phyloP scores from a whole-genome alignment of 2,329 filamentous ascomycete genomes.

The Epichloe uncinata region DNA sequence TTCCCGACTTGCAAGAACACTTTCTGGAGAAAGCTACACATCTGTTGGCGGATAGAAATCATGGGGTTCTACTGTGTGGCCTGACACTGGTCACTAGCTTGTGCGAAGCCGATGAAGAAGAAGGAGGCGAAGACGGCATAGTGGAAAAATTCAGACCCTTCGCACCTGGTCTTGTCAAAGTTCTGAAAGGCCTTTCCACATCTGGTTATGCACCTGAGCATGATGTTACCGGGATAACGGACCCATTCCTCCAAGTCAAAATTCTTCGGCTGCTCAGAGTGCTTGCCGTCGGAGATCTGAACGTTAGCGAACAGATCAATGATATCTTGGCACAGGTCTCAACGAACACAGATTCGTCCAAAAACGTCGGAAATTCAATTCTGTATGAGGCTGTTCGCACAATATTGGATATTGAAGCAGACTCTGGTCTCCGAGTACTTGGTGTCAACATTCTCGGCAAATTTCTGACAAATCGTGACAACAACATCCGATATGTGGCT shows the following conservation, averaged over 20 bases:
- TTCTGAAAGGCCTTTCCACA: slow-evolving; percentile 80
- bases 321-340: slow-evolving; percentile 96
- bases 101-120: slow-evolving; percentile 88
- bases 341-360: slow-evolving; percentile 94
- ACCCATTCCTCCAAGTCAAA: slow-evolving; percentile 96
- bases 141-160: slow-evolving; percentile 84
- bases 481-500: slow-evolving; percentile 97
- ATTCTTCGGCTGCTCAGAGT: slow-evolving; percentile 78
- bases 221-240: slow-evolving; percentile 94
- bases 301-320: slow-evolving; percentile 94
- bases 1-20: slow-evolving; percentile 92
- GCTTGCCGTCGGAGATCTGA: slow-evolving; percentile 69
- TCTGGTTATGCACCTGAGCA: slow-evolving; percentile 97
- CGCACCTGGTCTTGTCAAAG: slow-evolving; percentile 75
- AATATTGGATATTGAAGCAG: slow-evolving; percentile 95
- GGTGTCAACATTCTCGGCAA: slow-evolving; percentile 98
- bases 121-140: slow-evolving; percentile 78
- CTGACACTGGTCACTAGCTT: slow-evolving; percentile 82
- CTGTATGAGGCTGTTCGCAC: slow-evolving; percentile 94
- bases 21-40: slow-evolving; percentile 89
- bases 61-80: slow-evolving; percentile 86
- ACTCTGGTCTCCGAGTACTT: slow-evolving; percentile 83
- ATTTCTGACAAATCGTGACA: slow-evolving; percentile 95
- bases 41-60: slow-evolving; percentile 82
- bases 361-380: slow-evolving; percentile 97